Evolutionary conservation across 768 basidiomycete species (phyloP).

Genomic region (Coprinopsis cinerea): DNA sequence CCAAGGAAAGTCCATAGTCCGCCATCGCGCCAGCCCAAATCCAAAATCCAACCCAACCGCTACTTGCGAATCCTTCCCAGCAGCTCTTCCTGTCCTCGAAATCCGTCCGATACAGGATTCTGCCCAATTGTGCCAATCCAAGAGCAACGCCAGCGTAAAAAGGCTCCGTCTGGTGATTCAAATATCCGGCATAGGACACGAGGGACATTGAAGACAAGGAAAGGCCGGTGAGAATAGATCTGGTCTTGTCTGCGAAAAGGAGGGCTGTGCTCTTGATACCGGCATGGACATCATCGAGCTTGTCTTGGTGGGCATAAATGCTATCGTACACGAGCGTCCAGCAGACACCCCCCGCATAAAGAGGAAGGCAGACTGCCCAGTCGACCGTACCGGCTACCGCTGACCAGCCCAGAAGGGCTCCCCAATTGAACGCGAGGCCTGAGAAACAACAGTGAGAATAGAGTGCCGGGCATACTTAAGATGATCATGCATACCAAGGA

Average conservation of each 20-base stretch:
- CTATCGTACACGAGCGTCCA: constrained; percentile 98
- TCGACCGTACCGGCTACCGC: constrained; percentile 78
- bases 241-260: constrained; percentile 75
- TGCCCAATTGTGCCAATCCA: constrained; percentile 70
- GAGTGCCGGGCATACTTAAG: neutral
- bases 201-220: constrained; percentile 69
- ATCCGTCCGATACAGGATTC: constrained; percentile 69
- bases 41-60: constrained; percentile 86
- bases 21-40: constrained; percentile 74
- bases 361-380: constrained; percentile 78
- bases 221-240: constrained; percentile 68
- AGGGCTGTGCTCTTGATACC: constrained; percentile 94
- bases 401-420: constrained; percentile 92
- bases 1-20: constrained; percentile 50
- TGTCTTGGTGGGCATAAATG: constrained; percentile 98
- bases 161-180: constrained; percentile 69
- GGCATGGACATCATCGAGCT: constrained; percentile 78
- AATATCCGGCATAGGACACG: constrained; percentile 71
- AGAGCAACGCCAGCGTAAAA: constrained; percentile 79
- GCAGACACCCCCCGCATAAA: constrained; percentile 84
- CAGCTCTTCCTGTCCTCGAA: constrained; percentile 75
- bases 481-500: constrained; percentile 64
- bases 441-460: neutral
- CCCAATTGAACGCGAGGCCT: constrained; percentile 98
- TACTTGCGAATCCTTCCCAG: constrained; percentile 85